phyloP scores from a whole-genome alignment of 805 yeast species.

The Pachysolen tannophilus region DNA sequence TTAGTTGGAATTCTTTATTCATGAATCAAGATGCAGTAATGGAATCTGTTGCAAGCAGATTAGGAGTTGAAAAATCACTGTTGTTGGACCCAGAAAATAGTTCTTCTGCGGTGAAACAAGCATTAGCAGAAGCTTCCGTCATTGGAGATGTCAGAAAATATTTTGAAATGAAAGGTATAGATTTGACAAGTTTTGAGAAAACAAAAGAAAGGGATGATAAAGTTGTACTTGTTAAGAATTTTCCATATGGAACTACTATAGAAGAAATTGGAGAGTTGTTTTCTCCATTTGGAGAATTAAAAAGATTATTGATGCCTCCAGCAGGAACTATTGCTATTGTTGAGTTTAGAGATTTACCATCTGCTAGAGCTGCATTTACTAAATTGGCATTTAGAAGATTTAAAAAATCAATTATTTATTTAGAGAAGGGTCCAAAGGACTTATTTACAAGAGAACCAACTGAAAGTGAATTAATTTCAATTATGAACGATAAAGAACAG shows the following conservation, averaged over 20 bases:
- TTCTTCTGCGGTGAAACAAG: constrained; percentile 90
- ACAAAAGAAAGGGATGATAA: constrained; percentile 70
- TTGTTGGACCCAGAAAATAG: constrained; percentile 83
- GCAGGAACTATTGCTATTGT: constrained; percentile 94
- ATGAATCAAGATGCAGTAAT: constrained; percentile 89
- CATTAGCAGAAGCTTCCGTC: constrained; percentile 94
- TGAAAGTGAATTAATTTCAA: constrained; percentile 23
- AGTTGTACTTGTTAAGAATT: constrained; percentile 78
- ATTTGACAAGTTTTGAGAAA: constrained; percentile 59
- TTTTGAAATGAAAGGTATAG: constrained; percentile 82
- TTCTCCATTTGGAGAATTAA: constrained; percentile 69
- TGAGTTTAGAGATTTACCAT: constrained; percentile 74
- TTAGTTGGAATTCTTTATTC: constrained; percentile 91
- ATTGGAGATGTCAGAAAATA: constrained; percentile 84
- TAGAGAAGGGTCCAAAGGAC: constrained; percentile 90
- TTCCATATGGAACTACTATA: constrained; percentile 78
- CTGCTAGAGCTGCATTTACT: constrained; percentile 84
- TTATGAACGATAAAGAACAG: constrained; percentile 18
- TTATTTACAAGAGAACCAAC: constrained; percentile 59
- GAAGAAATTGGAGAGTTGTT: constrained; percentile 82
- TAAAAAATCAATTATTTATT: constrained; percentile 77
- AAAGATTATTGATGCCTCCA: constrained; percentile 86
- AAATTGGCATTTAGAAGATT: constrained; percentile 83
- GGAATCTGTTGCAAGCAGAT: constrained; percentile 75
- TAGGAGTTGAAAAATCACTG: constrained; percentile 79